Base-by-base conservation (phyloP, 2,329 filamentous ascomycete genomes). In the Trichoderma afroharzianum region DNA sequence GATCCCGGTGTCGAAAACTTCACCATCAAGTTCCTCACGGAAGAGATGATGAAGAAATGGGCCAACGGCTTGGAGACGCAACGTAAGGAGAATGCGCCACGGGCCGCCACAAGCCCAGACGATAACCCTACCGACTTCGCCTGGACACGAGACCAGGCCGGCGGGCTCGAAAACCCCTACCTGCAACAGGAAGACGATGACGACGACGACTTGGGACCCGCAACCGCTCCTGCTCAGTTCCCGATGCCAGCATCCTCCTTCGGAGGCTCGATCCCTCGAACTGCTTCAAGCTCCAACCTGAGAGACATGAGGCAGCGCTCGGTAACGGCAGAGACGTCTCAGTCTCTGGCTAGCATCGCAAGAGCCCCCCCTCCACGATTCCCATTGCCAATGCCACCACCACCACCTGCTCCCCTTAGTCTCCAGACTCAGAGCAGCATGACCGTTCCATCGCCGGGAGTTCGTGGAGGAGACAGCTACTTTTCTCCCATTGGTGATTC, bases 1-100 rank as follows among this genome's bases (percentile, higher is more conserved):
- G 95, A 98, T 75, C 94, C 95, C 0, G 94, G 93, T 4, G 94
- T 98, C 36, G 95, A 99, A 79, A 97, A 97, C 78, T 98, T 99
- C 80, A 91, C 95, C 77, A 97, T 99, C 79, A 93, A 93, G 75
- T 98, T 98, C 81, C 88, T 89, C 64, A 96, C 95, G 73, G 96
- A 99, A 80, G 94, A 97, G 75, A 90, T 87, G 15, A 94, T 98
- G 91, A 95, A 92, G 81, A 97, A 95, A 79, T 99, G 96, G 96
- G 91, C 92, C 32, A 85, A 85, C 9, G 90, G 93, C 53, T 89
- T 98, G 30, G 93, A 97, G 75, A 86, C 83, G 2, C 95, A 97
- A 81, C 88, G 94, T 72, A 89, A 90, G 85, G 83, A 86, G 79
- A 86, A 88, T 77, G 80, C 86, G 73, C 79, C 87, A 74, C 80